phyloP scores from a whole-genome alignment of 106 monocot species.

The Dendrobium chrysotoxum region DNA sequence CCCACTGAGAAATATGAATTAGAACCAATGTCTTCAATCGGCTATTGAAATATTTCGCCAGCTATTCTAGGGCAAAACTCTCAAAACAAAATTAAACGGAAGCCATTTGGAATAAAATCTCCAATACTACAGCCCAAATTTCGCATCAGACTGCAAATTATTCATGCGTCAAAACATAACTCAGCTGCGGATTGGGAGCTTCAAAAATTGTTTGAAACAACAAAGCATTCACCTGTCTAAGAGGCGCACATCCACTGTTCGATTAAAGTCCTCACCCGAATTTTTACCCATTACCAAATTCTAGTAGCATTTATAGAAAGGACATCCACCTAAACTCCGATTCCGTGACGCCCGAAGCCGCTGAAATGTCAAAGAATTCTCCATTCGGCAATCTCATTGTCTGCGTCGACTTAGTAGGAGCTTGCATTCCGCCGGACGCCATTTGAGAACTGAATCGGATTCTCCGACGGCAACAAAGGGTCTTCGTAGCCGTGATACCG shows the following conservation, averaged over 20 bases:
- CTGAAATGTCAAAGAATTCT: constrained; percentile 26
- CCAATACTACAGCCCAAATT: background rate
- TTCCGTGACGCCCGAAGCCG: constrained; percentile 38
- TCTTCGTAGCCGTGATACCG: background rate
- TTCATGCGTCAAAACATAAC: background rate
- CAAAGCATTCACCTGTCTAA: background rate
- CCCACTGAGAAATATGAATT: background rate
- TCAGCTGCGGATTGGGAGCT: background rate
- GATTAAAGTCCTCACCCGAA: background rate
- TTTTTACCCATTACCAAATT: background rate
- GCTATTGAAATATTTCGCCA: background rate
- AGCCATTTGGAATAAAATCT: constrained; percentile 4
- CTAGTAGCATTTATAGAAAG: background rate
- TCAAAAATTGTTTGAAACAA: background rate
- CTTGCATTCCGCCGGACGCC: constrained; percentile 19
- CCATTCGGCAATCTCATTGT: constrained; percentile 25
- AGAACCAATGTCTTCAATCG: background rate
- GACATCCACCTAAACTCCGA: constrained; percentile 45
- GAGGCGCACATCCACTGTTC: background rate
- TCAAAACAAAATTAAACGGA: background rate
- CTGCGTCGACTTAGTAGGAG: background rate
- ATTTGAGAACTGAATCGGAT: constrained; percentile 8
- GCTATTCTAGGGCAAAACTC: background rate
- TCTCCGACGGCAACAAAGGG: background rate
- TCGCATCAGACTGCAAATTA: background rate